Base-by-base conservation (phyloP, 257 asterid genomes). In the Solanum pennellii region DNA sequence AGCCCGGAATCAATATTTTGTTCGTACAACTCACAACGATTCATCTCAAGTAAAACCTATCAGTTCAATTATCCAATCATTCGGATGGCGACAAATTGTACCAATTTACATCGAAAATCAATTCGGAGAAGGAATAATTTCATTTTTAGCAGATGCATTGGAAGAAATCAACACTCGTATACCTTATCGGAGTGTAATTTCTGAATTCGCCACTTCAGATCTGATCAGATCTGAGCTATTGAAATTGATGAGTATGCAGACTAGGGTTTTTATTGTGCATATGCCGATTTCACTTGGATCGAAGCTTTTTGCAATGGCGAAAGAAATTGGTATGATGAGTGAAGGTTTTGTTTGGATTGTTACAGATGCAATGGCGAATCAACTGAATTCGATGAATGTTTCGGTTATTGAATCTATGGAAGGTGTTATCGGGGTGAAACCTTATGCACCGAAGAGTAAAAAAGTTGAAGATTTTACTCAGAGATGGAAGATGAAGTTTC, bases 401-500 rank as follows among this genome's bases (percentile, higher is more conserved):
- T 69, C 87, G 3, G 89, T 87, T 11, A 39, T 90, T 35, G 92
- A 89, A 60, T 86, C 95, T 3, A 93, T 94, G 96, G 86, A 86
- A 66, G 96, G 96, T 47, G 94, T 94, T 11, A 84, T 93, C 12
- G 96, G 98, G 2, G 90, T 94, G 39, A 89, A 60, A 62, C 91
- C 96, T 49, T 45, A 89, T 84, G 76, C 86, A 45, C 92, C 90
- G 7, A 87, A 69, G 62, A 86, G 92, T 1, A 12, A 66, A 44
- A 89, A 88, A 88, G 90, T 90, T 0, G 85, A 88, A 3, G 52
- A 41, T 47, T 94, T 94, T 29, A 87, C 47, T 12, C 37, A 13
- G 2, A 84, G 91, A 66, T 92, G 94, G 92, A 90, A 74, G 83
- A 44, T 42, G 72, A 90, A 41, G 83, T 33, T 90, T 44, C 87